Evolutionary conservation across 2,329 filamentous ascomycete species (phyloP).

Genomic region (Colletotrichum neosansevieriae): DNA sequence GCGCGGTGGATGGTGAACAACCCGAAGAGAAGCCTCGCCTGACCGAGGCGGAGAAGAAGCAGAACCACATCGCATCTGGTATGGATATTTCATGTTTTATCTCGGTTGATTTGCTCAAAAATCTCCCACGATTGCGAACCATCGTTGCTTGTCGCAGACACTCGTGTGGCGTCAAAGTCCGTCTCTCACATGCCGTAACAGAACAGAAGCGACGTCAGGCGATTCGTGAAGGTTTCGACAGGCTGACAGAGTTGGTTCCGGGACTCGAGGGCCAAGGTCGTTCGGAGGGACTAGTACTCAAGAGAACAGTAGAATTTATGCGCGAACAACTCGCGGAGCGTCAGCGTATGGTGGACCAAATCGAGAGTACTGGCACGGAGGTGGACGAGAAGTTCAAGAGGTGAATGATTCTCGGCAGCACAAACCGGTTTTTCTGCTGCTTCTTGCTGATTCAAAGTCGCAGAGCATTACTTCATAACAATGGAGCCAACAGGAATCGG

Average conservation of each 20-base stretch:
- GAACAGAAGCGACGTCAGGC: constrained; percentile 65
- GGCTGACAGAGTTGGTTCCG: constrained; percentile 82
- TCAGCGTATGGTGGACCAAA: constrained; percentile 66
- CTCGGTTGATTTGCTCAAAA: background rate
- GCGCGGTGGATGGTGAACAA: constrained; percentile 34
- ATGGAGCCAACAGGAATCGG: background rate
- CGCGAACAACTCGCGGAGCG: constrained; percentile 70
- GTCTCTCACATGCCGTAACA: constrained; percentile 38
- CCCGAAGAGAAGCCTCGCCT: constrained; percentile 63
- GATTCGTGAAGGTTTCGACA: constrained; percentile 87
- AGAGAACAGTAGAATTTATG: constrained; percentile 76
- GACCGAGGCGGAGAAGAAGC: constrained; percentile 67
- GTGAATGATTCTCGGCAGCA: constrained; percentile 47
- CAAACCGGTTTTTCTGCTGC: background rate
- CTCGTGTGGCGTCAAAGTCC: background rate
- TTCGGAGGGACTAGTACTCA: constrained; percentile 87
- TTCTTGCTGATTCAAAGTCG: background rate
- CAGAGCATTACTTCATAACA: background rate
- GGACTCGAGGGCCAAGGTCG: constrained; percentile 85
- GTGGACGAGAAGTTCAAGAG: constrained; percentile 62
- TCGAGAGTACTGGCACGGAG: constrained; percentile 69
- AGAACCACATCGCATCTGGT: constrained; percentile 68
- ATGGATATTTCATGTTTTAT: constrained; percentile 37
- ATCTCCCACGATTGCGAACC: background rate
- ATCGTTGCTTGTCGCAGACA: too few species aligned